phyloP scores from a whole-genome alignment of 1,284 basidiomycete genomes.

The Gymnopus androsaceus region DNA sequence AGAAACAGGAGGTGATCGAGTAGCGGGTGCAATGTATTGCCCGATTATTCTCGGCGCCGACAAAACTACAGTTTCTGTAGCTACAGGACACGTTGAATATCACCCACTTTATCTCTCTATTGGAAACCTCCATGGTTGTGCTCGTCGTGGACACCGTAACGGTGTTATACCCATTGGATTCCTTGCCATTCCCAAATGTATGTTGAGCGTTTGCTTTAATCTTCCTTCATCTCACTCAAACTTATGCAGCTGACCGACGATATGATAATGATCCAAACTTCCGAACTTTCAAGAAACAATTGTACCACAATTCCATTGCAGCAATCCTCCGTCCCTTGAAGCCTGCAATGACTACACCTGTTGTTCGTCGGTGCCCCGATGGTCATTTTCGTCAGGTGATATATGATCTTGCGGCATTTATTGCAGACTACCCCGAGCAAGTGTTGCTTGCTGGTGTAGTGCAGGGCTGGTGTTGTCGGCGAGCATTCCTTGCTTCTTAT shows the following conservation, averaged over 20 bases:
- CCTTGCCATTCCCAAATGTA: constrained; percentile 31
- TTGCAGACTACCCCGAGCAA: constrained; percentile 24
- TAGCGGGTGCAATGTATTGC: constrained; percentile 29
- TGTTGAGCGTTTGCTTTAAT: not conserved
- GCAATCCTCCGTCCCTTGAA: constrained; percentile 15
- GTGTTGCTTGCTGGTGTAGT: constrained; percentile 19
- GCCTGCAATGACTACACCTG: constrained; percentile 16
- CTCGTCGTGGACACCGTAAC: constrained; percentile 23
- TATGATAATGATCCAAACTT: constrained; percentile 23
- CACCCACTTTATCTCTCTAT: constrained; percentile 32
- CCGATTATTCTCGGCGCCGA: constrained; percentile 36
- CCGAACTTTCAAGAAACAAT: constrained; percentile 20
- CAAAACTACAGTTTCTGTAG: constrained; percentile 38
- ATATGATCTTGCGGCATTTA: constrained; percentile 19
- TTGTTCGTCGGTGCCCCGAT: constrained; percentile 21
- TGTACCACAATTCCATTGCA: constrained; percentile 19
- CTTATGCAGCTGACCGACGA: constrained; percentile 21
- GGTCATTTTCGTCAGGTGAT: constrained; percentile 21
- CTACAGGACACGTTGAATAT: constrained; percentile 34
- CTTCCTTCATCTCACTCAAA: not conserved
- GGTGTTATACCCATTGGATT: constrained; percentile 26
- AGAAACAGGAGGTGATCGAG: constrained; percentile 16
- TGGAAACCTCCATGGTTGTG: constrained; percentile 28
- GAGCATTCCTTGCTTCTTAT: not conserved
- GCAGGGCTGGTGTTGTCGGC: constrained; percentile 21